phyloP scores from a whole-genome alignment of 352 stramenopile species.

The Globisporangium irregulare region DNA sequence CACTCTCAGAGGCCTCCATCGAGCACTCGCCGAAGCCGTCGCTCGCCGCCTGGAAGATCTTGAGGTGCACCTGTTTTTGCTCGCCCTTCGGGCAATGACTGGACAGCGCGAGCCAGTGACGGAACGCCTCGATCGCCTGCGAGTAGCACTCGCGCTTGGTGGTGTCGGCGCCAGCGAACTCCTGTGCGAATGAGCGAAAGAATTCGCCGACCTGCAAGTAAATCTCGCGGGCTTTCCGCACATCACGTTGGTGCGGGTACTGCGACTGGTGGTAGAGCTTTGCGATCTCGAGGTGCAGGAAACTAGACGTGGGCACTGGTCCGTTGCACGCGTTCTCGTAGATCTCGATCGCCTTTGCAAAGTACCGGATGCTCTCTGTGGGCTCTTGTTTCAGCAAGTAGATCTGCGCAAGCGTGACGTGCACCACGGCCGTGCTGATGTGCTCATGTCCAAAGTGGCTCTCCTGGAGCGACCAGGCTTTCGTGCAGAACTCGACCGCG shows the following conservation, averaged over 20 bases:
- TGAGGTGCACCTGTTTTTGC: slow-evolving; percentile 34
- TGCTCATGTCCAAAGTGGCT: slow-evolving; percentile 44
- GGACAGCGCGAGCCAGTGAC: slow-evolving; percentile 37
- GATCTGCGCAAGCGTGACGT: slow-evolving; percentile 55
- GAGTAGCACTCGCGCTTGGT: slow-evolving; percentile 58
- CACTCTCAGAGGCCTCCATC: slow-evolving; percentile 48
- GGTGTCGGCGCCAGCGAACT: slow-evolving; percentile 47
- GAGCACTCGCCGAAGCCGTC: slow-evolving; percentile 67
- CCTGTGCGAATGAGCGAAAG: slow-evolving; percentile 55
- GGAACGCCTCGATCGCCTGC: slow-evolving; percentile 58
- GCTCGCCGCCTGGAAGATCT: slow-evolving; percentile 40
- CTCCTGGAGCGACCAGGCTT: slow-evolving; percentile 64
- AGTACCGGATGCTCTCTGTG: slow-evolving; percentile 39
- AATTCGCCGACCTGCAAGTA: slow-evolving; percentile 49
- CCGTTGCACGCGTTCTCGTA: slow-evolving; percentile 58
- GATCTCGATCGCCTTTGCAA: slow-evolving; percentile 45
- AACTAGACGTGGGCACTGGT: slow-evolving; percentile 47
- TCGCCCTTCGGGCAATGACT: slow-evolving; percentile 26
- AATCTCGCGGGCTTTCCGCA: slow-evolving; percentile 10
- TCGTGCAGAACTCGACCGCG: slow-evolving; percentile 60
- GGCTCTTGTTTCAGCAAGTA: slow-evolving; percentile 36
- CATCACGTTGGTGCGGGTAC: slow-evolving; percentile 20
- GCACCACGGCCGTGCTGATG: slow-evolving; percentile 45
- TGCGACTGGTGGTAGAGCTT: slow-evolving; percentile 42
- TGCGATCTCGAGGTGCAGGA: slow-evolving; percentile 59